A percentile compares a stretch with the other conserved stretches of the same genome.
phyloP scores from a whole-genome alignment of 768 basidiomycete genomes.

The Sporobolomyces pararoseus region DNA sequence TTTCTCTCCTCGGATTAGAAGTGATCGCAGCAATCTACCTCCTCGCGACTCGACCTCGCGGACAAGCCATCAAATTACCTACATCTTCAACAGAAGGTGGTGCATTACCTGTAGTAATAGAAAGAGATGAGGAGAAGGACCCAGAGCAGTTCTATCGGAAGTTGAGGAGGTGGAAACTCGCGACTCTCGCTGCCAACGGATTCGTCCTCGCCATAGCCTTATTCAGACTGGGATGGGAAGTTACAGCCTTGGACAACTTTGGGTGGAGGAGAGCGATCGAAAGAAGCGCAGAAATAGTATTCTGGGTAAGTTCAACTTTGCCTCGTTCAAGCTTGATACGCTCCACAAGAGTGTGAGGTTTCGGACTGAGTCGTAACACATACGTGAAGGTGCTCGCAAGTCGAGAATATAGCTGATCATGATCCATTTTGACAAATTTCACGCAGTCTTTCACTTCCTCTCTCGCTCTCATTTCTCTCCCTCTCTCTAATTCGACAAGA shows the following conservation, averaged over 20 bases:
- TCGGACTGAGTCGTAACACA: too few species aligned
- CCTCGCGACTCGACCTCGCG: not conserved
- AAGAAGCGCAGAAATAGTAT: not conserved
- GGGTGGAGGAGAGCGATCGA: constrained; percentile 7
- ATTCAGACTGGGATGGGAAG: constrained; percentile 21
- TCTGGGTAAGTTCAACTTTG: constrained; percentile 29
- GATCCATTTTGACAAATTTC: not conserved
- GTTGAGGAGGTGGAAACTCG: constrained; percentile 9
- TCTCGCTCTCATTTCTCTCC: constrained; percentile 19
- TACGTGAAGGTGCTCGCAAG: too few species aligned
- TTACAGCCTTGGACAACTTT: not conserved
- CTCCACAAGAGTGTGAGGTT: too few species aligned
- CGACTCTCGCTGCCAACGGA: not conserved
- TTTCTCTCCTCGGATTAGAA: not conserved
- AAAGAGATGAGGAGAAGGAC: constrained; percentile 2
- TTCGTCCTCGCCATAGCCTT: not conserved
- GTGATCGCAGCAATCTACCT: not conserved
- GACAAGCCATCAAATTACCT: not conserved
- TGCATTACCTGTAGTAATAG: not conserved
- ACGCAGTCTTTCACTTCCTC: constrained; percentile 12
- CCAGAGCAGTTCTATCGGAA: constrained; percentile 23
- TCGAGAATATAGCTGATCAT: not conserved
- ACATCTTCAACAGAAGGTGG: not conserved
- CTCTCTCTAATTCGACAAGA: constrained; percentile 4
- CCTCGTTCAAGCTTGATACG: too few species aligned